A percentile compares a stretch with the other conserved stretches of the same genome.
phyloP scores from a whole-genome alignment of 2,329 filamentous ascomycete genomes.

The Drechslerella coelobrocha region DNA sequence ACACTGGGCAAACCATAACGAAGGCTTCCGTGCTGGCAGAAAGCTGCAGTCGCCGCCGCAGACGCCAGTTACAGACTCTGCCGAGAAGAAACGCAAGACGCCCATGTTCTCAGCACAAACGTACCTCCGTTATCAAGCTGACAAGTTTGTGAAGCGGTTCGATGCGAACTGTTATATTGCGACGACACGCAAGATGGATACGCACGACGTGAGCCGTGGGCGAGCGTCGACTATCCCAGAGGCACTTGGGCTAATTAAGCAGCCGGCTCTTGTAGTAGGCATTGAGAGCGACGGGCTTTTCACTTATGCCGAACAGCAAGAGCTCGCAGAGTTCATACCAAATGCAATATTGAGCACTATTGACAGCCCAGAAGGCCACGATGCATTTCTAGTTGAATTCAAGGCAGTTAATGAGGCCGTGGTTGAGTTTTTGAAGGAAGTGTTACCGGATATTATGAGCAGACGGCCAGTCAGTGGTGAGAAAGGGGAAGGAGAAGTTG shows the following conservation, averaged over 20 bases:
- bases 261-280: conserved; percentile 87
- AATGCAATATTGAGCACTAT: conserved; percentile 82
- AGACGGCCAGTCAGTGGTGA: conserved; percentile 56
- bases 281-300: conserved; percentile 97
- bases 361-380: conserved; percentile 91
- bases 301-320: conserved; percentile 94
- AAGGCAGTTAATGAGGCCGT: conserved; percentile 94
- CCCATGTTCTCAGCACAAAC: conserved; percentile 94
- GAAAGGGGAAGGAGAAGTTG: conserved; percentile 16
- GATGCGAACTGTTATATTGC: conserved; percentile 99
- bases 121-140: conserved; percentile 93
- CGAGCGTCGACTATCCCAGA: conserved; percentile 71
- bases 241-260: conserved; percentile 80
- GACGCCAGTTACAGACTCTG: conserved; percentile 20
- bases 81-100: conserved; percentile 54
- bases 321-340: conserved; percentile 81
- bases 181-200: conserved; percentile 96
- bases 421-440: conserved; percentile 79
- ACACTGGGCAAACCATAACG: conserved; percentile 82
- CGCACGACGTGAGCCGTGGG: conserved; percentile 87
- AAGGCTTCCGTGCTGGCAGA: conserved; percentile 64
- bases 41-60: conserved; percentile 47
- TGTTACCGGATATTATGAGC: conserved; percentile 86
- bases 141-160: conserved; percentile 96
- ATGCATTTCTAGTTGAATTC: conserved; percentile 95